Conservation (phyloP, 2,329 filamentous ascomycete species). For the Corinectria fuckeliana region DNA sequence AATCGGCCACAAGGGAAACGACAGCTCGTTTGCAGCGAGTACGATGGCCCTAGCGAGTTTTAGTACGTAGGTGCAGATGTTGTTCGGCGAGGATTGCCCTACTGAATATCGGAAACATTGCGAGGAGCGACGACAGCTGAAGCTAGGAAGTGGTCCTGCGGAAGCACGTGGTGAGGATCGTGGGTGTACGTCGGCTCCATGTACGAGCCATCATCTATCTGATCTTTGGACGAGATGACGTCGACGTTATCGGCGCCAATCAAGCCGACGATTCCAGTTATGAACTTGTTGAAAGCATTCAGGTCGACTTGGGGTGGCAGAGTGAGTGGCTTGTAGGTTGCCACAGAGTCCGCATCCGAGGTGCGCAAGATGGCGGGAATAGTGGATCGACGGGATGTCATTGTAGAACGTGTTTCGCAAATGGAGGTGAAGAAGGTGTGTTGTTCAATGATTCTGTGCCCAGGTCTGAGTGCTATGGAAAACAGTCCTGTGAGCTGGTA, state of each 20-base stretch:
- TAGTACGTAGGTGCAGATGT: background rate
- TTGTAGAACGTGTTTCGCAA: background rate
- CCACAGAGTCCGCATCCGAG: background rate
- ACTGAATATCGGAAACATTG: conserved; percentile 26
- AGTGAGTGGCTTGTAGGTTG: conserved; percentile 31
- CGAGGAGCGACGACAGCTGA: conserved; percentile 25
- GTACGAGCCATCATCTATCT: conserved; percentile 22
- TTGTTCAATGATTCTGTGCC: no score
- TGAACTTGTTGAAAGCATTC: conserved; percentile 20
- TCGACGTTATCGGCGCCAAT: conserved; percentile 15
- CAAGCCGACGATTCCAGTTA: background rate
- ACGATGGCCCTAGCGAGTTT: background rate
- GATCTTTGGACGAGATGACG: conserved; percentile 5
- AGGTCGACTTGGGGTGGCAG: conserved; percentile 13
- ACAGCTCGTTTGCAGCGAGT: conserved; percentile 18
- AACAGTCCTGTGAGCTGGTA: background rate
- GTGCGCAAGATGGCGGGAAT: background rate
- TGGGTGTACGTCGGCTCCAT: conserved; percentile 27
- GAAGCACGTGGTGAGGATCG: conserved; percentile 29
- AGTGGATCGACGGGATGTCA: background rate
- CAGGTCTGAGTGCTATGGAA: background rate
- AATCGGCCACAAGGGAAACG: conserved; percentile 30
- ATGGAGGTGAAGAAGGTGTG: background rate
- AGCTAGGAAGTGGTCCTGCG: conserved; percentile 22
- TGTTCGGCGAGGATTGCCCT: background rate